phyloP scores from a whole-genome alignment of 2,329 filamentous ascomycete species.

The Diaporthe sp. region DNA sequence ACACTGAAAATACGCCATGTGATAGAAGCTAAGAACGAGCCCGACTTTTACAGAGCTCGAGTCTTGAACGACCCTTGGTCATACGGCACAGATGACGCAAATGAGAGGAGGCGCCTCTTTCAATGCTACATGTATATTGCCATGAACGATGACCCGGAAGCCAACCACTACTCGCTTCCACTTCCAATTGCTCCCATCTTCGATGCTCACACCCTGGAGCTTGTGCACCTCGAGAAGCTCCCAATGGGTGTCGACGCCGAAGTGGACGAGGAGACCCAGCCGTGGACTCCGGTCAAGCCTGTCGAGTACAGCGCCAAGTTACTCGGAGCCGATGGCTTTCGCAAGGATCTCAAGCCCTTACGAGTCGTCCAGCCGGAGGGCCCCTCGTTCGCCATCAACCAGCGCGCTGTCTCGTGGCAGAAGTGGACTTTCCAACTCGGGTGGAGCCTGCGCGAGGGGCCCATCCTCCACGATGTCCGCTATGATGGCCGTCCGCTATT shows the following conservation, averaged over 20 bases:
- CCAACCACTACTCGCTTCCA: background rate
- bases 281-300: background rate
- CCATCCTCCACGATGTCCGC: constrained; percentile 1
- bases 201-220: background rate
- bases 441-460: background rate
- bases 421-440: constrained; percentile 1
- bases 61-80: background rate
- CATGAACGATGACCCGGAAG: background rate
- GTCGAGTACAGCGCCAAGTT: background rate
- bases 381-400: background rate
- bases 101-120: background rate
- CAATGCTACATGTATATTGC: background rate
- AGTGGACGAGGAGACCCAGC: background rate
- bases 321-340: background rate
- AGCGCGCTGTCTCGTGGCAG: background rate
- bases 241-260: background rate
- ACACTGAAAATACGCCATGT: background rate
- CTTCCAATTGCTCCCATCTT: background rate
- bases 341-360: background rate
- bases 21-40: background rate
- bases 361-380: background rate
- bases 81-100: background rate
- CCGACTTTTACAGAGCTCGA: background rate
- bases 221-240: background rate
- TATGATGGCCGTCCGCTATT: background rate